Evolutionary conservation across 805 yeast genomes (phyloP).

Genomic region (Wickerhamiella alocasiicola): DNA sequence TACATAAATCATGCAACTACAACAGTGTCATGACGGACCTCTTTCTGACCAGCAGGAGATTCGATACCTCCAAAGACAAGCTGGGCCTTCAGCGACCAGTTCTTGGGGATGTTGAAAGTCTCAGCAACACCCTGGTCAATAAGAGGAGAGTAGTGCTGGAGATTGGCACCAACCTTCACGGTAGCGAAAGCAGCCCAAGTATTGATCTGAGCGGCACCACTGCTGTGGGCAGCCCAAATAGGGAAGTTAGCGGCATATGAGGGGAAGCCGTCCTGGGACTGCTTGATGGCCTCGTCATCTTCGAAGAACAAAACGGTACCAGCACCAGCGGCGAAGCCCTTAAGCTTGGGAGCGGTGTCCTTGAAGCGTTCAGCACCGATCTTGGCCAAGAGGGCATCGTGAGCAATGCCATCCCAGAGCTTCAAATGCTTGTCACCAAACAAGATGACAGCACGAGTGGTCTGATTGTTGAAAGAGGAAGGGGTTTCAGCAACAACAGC

Average conservation of each 20-base stretch:
- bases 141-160: slow-evolving; percentile 41
- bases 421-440: slow-evolving; percentile 35
- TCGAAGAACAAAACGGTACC: slow-evolving; percentile 40
- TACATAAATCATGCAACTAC: too few species aligned
- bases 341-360: slow-evolving; percentile 32
- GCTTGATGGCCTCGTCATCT: slow-evolving; percentile 31
- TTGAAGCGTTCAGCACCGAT: slow-evolving; percentile 26
- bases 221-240: slow-evolving; percentile 35
- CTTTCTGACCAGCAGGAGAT: too few species aligned
- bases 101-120: slow-evolving; percentile 31
- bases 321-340: slow-evolving; percentile 33
- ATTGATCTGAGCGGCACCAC: slow-evolving; percentile 37
- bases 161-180: slow-evolving; percentile 37
- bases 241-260: slow-evolving; percentile 35
- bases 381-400: slow-evolving; percentile 16
- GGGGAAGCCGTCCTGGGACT: slow-evolving; percentile 34
- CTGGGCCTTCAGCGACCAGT: slow-evolving; percentile 38
- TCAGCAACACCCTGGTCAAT: slow-evolving; percentile 30
- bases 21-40: too few species aligned
- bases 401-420: slow-evolving; percentile 35
- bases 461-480: slow-evolving; percentile 41
- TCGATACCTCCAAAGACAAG: slow-evolving; percentile 37
- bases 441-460: slow-evolving; percentile 36
- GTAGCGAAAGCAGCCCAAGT: slow-evolving; percentile 39
- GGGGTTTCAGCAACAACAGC: slow-evolving; percentile 38